Percentiles rank a stretch among this genome's conserved stretches.
These are phyloP conservation scores for Exophiala mesophila DNA, from an alignment of 2,329 filamentous ascomycete species.

Conservation along the genomic window DNA sequence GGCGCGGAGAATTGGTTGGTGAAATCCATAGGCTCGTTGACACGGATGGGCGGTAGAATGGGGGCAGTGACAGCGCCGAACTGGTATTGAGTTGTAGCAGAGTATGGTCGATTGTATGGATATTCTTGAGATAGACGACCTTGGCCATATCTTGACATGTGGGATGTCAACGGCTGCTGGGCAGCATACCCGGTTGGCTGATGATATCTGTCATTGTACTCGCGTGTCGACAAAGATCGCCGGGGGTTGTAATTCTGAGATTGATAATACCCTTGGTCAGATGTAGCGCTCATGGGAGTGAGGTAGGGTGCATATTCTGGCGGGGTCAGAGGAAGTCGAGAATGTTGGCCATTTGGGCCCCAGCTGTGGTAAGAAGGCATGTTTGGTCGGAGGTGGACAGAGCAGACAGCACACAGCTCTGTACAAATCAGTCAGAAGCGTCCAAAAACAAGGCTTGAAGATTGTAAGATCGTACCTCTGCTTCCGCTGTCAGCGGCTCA, in stretches of 20 bases:
- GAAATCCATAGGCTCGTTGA: slow-evolving; percentile 32
- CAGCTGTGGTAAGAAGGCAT: slow-evolving; percentile 27
- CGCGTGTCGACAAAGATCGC: slow-evolving; percentile 40
- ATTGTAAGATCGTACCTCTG: slow-evolving; percentile 18
- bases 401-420: slow-evolving; percentile 22
- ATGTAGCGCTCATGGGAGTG: slow-evolving; percentile 23
- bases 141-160: slow-evolving; percentile 12
- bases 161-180: slow-evolving; percentile 18
- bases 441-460: neutral
- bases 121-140: slow-evolving; percentile 18
- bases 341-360: slow-evolving; percentile 23
- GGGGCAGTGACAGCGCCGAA: slow-evolving; percentile 29
- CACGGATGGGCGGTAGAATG: slow-evolving; percentile 40
- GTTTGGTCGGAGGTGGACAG: slow-evolving; percentile 14
- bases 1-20: slow-evolving; percentile 26
- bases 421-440: slow-evolving; percentile 1
- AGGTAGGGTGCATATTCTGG: slow-evolving; percentile 27
- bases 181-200: slow-evolving; percentile 37
- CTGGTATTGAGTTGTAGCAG: slow-evolving; percentile 18
- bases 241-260: slow-evolving; percentile 37
- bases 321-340: slow-evolving; percentile 26
- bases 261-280: slow-evolving; percentile 31
- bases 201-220: slow-evolving; percentile 45
- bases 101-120: slow-evolving; percentile 16
- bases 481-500: slow-evolving; percentile 14